phyloP scores from a whole-genome alignment of 2,329 filamentous ascomycete genomes.

The Xylaria arbuscula region DNA sequence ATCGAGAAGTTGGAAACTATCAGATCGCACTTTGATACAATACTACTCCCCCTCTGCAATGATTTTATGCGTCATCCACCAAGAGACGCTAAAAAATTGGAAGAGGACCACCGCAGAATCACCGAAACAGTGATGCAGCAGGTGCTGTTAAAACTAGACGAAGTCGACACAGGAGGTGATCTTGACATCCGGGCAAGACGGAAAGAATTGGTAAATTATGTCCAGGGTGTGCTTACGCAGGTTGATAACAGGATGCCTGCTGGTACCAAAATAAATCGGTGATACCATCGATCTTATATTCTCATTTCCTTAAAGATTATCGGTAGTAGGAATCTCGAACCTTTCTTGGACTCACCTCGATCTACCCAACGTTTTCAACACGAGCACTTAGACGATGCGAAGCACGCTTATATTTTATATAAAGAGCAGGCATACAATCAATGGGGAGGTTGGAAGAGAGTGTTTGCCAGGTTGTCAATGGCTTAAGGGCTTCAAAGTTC shows the following conservation, averaged over 20 bases:
- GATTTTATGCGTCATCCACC: conserved; percentile 73
- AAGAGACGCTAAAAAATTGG: conserved; percentile 71
- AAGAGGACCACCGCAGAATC: conserved; percentile 79
- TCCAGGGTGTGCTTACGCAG: conserved; percentile 73
- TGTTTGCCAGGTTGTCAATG: conserved; percentile 7
- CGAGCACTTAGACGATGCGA: conserved; percentile 10
- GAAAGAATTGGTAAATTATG: conserved; percentile 78
- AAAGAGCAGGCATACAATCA: not conserved
- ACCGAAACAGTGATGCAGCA: conserved; percentile 82
- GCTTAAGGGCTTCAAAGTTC: not conserved
- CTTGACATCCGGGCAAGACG: conserved; percentile 70
- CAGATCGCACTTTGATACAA: conserved; percentile 69
- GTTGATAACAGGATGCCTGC: conserved; percentile 64
- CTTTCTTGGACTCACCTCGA: conserved; percentile 5
- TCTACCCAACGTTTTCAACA: not conserved
- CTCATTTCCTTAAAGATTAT: not conserved
- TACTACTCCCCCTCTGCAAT: conserved; percentile 73
- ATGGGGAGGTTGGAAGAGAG: conserved; percentile 10
- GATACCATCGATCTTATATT: conserved; percentile 19
- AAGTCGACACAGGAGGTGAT: conserved; percentile 78
- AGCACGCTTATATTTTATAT: conserved; percentile 20
- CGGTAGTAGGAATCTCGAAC: not conserved
- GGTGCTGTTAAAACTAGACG: conserved; percentile 80
- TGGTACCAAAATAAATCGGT: conserved; percentile 37
- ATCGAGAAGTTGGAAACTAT: conserved; percentile 76